Percentiles rank a stretch among this genome's conserved stretches.
Conservation (phyloP, 2,329 filamentous ascomycete genomes). For the Arthrocladium fulminans region DNA sequence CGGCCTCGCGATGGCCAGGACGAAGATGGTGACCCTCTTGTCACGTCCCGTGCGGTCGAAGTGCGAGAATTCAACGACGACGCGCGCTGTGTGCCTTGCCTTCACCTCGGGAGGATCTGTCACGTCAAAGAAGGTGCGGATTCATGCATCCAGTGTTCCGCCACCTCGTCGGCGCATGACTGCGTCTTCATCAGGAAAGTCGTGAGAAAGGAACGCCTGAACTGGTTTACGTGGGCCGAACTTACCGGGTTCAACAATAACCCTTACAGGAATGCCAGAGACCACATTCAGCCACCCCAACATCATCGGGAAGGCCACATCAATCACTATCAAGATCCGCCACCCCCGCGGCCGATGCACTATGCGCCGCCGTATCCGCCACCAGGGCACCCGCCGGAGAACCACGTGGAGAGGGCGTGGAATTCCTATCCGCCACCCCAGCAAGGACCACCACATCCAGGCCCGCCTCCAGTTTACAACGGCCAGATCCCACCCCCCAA, state of each 20-base stretch:
- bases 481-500: conserved; percentile 6
- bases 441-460: background rate
- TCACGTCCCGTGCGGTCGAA: conserved; percentile 8
- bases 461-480: conserved; percentile 4
- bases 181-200: conserved; percentile 9
- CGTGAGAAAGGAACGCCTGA: conserved; percentile 1
- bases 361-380: conserved; percentile 2
- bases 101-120: conserved; percentile 3
- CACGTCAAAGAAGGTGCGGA: conserved; percentile 7
- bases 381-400: conserved; percentile 4
- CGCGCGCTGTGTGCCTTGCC: conserved; percentile 5
- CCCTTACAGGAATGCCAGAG: conserved; percentile 1
- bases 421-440: conserved; percentile 4
- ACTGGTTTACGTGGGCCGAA: conserved; percentile 8
- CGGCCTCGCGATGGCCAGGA: conserved; percentile 8
- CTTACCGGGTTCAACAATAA: conserved; percentile 5
- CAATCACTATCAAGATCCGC: conserved; percentile 6
- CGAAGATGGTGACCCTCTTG: conserved; percentile 8
- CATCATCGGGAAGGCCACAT: conserved; percentile 1
- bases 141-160: conserved; percentile 6
- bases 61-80: conserved; percentile 9
- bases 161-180: background rate
- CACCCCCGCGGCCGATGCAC: conserved; percentile 3
- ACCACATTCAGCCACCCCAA: conserved; percentile 1
- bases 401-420: conserved; percentile 8